phyloP scores from a whole-genome alignment of 2,329 filamentous ascomycete genomes.

The Hypoxylon sp. region DNA sequence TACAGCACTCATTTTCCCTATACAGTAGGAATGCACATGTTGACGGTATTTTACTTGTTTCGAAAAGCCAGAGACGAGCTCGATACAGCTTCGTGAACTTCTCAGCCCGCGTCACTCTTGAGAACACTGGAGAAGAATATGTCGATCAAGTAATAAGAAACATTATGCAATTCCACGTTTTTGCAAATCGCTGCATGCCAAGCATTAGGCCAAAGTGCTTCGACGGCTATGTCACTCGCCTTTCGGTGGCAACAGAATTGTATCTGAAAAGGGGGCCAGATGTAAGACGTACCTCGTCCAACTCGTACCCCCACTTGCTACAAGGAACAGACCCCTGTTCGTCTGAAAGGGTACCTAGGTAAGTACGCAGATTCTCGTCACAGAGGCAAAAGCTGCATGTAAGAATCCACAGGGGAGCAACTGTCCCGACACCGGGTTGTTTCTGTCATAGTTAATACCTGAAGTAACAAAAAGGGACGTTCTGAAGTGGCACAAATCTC shows the following conservation, averaged over 20 bases:
- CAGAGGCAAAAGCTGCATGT: constrained; percentile 3
- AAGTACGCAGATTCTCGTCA: not conserved
- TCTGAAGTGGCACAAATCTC: not conserved
- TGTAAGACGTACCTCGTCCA: constrained; percentile 20
- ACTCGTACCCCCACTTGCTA: constrained; percentile 20
- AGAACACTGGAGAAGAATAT: constrained; percentile 5
- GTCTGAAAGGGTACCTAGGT: constrained; percentile 13
- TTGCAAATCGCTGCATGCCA: constrained; percentile 22
- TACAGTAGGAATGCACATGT: constrained; percentile 5
- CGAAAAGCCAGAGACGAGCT: constrained; percentile 1
- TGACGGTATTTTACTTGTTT: constrained; percentile 3
- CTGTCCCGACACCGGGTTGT: constrained; percentile 14
- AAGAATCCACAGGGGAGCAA: constrained; percentile 4
- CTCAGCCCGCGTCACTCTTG: not conserved
- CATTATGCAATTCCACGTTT: constrained; percentile 32
- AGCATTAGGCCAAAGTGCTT: constrained; percentile 7
- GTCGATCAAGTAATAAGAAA: constrained; percentile 29
- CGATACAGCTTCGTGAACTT: not conserved
- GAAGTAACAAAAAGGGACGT: constrained; percentile 1
- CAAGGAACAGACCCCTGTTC: constrained; percentile 18
- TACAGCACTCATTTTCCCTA: constrained; percentile 7
- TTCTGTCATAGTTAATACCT: constrained; percentile 11
- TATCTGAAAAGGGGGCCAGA: constrained; percentile 35
- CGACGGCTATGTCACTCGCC: constrained; percentile 27
- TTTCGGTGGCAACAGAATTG: constrained; percentile 24